Evolutionary conservation across 805 yeast genomes (phyloP).

Genomic region (Teunomyces pallodes): DNA sequence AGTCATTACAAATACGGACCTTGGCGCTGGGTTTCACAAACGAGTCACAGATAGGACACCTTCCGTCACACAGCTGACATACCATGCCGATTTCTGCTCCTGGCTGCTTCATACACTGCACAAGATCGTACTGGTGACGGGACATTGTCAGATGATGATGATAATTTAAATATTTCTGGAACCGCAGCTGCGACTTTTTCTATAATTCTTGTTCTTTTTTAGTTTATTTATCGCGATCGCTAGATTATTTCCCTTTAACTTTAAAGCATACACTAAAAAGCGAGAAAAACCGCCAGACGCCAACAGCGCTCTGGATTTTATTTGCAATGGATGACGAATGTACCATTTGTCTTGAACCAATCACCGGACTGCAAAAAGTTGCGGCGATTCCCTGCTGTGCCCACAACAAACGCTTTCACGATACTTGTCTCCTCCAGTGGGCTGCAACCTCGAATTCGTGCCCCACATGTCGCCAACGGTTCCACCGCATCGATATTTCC

Average conservation of each 20-base stretch:
- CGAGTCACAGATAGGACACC: conserved; percentile 89
- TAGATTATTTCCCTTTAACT: not conserved
- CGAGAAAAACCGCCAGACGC: not conserved
- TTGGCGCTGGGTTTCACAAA: conserved; percentile 65
- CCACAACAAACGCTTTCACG: conserved; percentile 42
- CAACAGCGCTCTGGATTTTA: not conserved
- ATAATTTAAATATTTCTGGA: no score
- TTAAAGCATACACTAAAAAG: not conserved
- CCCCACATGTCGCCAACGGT: conserved; percentile 57
- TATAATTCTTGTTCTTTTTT: not conserved
- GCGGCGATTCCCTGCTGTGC: conserved; percentile 12
- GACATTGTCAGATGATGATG: conserved; percentile 52
- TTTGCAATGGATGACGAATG: conserved; percentile 36
- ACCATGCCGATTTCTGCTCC: conserved; percentile 69
- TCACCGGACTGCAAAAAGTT: conserved; percentile 7
- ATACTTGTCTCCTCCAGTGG: conserved; percentile 58
- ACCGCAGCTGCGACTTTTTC: not conserved
- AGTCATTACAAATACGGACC: conserved; percentile 80
- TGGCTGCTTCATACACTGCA: conserved; percentile 81
- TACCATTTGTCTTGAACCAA: conserved; percentile 55
- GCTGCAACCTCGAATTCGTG: conserved; percentile 53
- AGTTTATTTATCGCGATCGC: not conserved
- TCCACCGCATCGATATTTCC: conserved; percentile 34
- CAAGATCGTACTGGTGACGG: conserved; percentile 82
- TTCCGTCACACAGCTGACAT: conserved; percentile 86